Evolutionary conservation across 2,329 filamentous ascomycete genomes (phyloP), one percentile per base, ranked within the genome.

Genomic region (Colletotrichum costaricense): DNA sequence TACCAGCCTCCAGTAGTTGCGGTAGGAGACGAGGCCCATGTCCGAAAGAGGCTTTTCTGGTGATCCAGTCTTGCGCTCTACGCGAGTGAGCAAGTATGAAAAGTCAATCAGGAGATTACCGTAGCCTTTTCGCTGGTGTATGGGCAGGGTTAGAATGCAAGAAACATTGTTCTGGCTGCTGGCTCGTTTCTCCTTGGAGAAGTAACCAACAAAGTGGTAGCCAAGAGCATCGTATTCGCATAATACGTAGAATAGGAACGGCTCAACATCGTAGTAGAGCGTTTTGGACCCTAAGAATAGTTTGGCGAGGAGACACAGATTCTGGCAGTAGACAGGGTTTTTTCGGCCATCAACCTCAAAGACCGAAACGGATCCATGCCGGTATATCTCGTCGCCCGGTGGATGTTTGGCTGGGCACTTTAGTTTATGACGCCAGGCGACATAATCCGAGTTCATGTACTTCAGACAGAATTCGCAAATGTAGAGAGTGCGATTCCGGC

Each of bases 381-480:
- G 93, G 81, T 99, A 99, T 63, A 99, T 98, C 81, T 99, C 97
- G 79, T 99, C 97, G 28, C 97, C 97, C 0, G 97, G 97, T 4
- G 97, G 97, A 79, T 98, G 95, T 82, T 98, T 98, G 46, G 95
- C 95, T 6, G 95, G 94, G 78, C 97, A 99, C 85, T 99, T 99
- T 78, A 95, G 90, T 85, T 98, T 98, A 84, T 99, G 97, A 66
- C 97, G 91, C 95, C 96, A 98, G 16, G 97, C 96, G 33, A 99
- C 97, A 79, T 97, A 98, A 81, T 98, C 96, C 22, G 97, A 98
- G 82, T 97, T 98, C 95, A 99, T 98, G 85, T 99, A 99, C 84
- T 98, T 99, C 73, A 99, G 88, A 81, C 97, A 99, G 82, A 98
- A 99, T 82, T 99, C 97, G 87, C 97, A 99, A 75, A 99, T 98